These are phyloP conservation scores for Podospora anserina DNA, from an alignment of 495 filamentous ascomycete genomes.

Conservation along the genomic window DNA sequence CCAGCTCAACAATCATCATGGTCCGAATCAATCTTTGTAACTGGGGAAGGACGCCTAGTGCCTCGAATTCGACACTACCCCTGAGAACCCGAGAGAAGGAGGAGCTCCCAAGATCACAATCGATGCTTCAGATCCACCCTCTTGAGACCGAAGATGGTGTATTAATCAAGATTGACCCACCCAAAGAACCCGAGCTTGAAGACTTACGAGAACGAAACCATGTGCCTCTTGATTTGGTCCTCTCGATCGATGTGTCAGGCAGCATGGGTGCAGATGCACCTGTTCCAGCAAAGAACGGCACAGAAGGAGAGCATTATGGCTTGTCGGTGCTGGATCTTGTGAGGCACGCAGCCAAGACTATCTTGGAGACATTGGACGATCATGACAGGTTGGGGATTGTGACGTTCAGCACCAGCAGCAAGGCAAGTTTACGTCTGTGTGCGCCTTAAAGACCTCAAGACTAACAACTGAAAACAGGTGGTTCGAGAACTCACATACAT, in stretches of 20 bases:
- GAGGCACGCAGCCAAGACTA: conserved; percentile 47
- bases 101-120: conserved; percentile 14
- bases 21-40: background rate
- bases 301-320: conserved; percentile 32
- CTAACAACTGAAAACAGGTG: conserved; percentile 26
- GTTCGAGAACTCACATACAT: conserved; percentile 39
- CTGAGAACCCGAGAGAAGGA: background rate
- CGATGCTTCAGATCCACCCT: conserved; percentile 33
- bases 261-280: conserved; percentile 41
- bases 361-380: conserved; percentile 40
- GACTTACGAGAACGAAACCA: conserved; percentile 18
- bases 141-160: conserved; percentile 30
- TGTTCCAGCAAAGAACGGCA: conserved; percentile 28
- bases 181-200: conserved; percentile 14
- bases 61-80: background rate
- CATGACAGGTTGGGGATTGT: conserved; percentile 46
- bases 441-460: background rate
- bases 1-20: background rate
- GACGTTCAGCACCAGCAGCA: conserved; percentile 34
- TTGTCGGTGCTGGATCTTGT: conserved; percentile 44
- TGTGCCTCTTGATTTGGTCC: conserved; percentile 45
- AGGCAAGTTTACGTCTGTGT: conserved; percentile 19
- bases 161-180: conserved; percentile 39
- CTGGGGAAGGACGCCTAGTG: background rate
- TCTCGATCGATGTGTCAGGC: conserved; percentile 47